phyloP scores from a whole-genome alignment of 768 basidiomycete genomes.

The Sarcomyxa edulis region DNA sequence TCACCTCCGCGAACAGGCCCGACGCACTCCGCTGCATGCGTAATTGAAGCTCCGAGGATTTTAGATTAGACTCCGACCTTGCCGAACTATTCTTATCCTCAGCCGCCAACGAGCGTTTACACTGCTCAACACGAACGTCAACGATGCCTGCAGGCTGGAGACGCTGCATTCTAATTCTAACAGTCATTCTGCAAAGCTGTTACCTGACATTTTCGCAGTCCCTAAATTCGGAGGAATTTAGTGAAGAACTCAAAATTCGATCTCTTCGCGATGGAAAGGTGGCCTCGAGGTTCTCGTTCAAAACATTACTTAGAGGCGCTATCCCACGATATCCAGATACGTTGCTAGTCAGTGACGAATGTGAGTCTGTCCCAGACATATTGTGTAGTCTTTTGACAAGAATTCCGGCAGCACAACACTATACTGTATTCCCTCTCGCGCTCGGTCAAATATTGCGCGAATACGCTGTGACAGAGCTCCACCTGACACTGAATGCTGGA shows the following conservation, averaged over 20 bases:
- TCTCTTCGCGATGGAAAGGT: slow-evolving; percentile 81
- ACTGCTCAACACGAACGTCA: too few species aligned
- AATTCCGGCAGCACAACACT: slow-evolving; percentile 64
- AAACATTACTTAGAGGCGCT: slow-evolving; percentile 49
- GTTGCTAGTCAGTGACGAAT: slow-evolving; percentile 43
- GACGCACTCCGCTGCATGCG: too few species aligned
- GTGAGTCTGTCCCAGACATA: slow-evolving; percentile 19
- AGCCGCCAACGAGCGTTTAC: too few species aligned
- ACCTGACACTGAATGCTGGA: slow-evolving; percentile 86
- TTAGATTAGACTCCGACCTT: too few species aligned
- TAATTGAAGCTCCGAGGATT: too few species aligned
- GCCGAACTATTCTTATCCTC: too few species aligned
- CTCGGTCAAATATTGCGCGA: slow-evolving; percentile 84
- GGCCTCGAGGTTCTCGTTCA: slow-evolving; percentile 76
- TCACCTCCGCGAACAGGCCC: too few species aligned
- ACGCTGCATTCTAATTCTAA: too few species aligned
- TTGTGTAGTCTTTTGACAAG: neutral
- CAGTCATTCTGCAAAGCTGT: too few species aligned
- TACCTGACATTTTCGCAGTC: too few species aligned
- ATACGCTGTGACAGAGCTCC: slow-evolving; percentile 83
- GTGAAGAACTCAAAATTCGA: slow-evolving; percentile 37
- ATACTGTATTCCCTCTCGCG: slow-evolving; percentile 79
- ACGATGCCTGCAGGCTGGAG: too few species aligned
- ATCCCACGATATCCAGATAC: slow-evolving; percentile 52
- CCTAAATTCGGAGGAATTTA: slow-evolving; percentile 46